A percentile compares a stretch with the other conserved stretches of the same genome.
Evolutionary conservation across 768 basidiomycete species (phyloP).

Genomic region (Grammothele lineata): DNA sequence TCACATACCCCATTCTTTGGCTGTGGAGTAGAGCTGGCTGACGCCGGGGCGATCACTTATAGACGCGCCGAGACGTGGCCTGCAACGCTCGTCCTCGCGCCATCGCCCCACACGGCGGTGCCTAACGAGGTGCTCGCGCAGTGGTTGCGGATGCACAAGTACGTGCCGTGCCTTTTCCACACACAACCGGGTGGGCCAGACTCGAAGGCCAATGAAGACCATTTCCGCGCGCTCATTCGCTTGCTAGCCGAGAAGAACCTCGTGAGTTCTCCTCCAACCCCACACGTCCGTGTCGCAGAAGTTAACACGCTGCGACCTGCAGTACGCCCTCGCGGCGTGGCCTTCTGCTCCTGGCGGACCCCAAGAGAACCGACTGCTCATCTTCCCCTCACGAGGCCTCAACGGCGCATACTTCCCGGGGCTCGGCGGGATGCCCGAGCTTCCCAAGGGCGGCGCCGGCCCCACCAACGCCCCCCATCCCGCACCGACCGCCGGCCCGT

Average conservation of each 20-base stretch:
- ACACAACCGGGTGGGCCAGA: constrained; percentile 31
- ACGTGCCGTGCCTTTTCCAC: constrained; percentile 35
- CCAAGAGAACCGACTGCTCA: constrained; percentile 41
- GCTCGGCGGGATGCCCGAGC: constrained; percentile 45
- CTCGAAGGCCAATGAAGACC: constrained; percentile 36
- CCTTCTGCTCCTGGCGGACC: constrained; percentile 33
- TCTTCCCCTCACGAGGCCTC: constrained; percentile 41
- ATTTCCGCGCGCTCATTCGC: constrained; percentile 37
- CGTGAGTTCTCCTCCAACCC: constrained; percentile 38
- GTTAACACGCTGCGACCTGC: no score
- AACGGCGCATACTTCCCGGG: constrained; percentile 47
- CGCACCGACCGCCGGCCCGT: neutral
- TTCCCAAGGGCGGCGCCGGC: constrained; percentile 29
- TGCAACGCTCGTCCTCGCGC: constrained; percentile 33
- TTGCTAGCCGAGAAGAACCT: constrained; percentile 40
- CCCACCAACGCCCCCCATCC: neutral
- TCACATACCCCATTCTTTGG: neutral
- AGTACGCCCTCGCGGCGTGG: constrained; percentile 57
- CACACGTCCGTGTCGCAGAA: no score
- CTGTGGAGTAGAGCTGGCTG: neutral
- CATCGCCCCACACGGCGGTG: constrained; percentile 39
- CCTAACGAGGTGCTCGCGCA: constrained; percentile 34
- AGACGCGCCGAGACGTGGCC: constrained; percentile 59
- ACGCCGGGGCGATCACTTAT: neutral
- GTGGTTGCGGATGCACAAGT: constrained; percentile 42